phyloP scores from a whole-genome alignment of 371 early-diverging fungal genomes.

The Rhizopus sp. region DNA sequence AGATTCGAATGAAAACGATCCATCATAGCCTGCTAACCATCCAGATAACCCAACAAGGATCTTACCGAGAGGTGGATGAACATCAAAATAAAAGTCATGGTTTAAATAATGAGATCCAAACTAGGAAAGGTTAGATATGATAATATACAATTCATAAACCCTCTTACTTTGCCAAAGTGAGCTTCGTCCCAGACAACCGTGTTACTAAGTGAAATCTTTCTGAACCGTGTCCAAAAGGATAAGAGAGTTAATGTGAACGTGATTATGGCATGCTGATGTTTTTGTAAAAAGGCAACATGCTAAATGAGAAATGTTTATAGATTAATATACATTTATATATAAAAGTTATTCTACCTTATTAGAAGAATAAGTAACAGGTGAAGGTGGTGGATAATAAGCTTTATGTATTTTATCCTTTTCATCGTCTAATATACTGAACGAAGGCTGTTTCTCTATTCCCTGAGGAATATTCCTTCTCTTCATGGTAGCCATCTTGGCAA shows the following conservation, averaged over 20 bases:
- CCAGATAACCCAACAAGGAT: constrained; percentile 96
- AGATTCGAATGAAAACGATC: constrained; percentile 90
- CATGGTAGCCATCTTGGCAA: constrained; percentile 34
- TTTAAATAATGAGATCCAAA: constrained; percentile 96
- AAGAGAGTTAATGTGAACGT: constrained; percentile 61
- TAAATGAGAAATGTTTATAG: constrained; percentile 10
- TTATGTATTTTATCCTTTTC: constrained; percentile 29
- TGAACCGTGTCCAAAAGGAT: constrained; percentile 81
- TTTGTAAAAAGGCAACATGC: constrained; percentile 52
- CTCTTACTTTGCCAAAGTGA: constrained; percentile 83
- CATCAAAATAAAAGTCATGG: constrained; percentile 97
- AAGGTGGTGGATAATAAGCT: constrained; percentile 20
- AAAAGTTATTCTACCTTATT: constrained; percentile 34
- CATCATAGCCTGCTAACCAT: constrained; percentile 87
- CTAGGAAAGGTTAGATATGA: constrained; percentile 34
- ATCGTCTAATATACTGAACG: constrained; percentile 3
- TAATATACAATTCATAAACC: background rate
- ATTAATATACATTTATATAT: background rate
- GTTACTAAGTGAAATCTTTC: constrained; percentile 73
- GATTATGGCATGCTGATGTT: constrained; percentile 54
- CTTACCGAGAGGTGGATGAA: constrained; percentile 99
- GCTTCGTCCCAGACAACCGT: constrained; percentile 89
- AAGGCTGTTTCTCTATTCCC: constrained; percentile 14
- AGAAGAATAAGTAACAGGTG: constrained; percentile 30
- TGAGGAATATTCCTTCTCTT: constrained; percentile 43